Percentiles rank a stretch among this genome's conserved stretches.
Evolutionary conservation across 805 yeast genomes (phyloP).

Genomic region (Starmerella sirachaensis): DNA sequence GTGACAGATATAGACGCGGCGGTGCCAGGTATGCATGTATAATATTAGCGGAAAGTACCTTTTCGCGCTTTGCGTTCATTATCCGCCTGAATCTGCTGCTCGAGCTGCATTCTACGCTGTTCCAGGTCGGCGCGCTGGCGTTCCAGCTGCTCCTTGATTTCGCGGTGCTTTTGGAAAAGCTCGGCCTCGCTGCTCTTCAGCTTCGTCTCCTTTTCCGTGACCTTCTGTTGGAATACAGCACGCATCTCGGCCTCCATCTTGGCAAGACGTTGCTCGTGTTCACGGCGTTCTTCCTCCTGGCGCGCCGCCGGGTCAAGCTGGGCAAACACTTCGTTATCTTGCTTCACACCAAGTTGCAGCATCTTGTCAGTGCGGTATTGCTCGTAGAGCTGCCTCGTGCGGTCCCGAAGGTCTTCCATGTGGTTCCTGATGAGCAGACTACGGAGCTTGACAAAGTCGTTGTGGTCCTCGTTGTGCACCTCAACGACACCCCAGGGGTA

Average conservation of each 20-base stretch:
- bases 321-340: conserved; percentile 84
- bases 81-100: conserved; percentile 20
- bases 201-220: conserved; percentile 91
- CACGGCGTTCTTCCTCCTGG: conserved; percentile 84
- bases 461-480: conserved; percentile 86
- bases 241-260: conserved; percentile 96
- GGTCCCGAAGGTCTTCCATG: conserved; percentile 86
- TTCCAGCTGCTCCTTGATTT: conserved; percentile 87
- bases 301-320: conserved; percentile 87
- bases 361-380: conserved; percentile 79
- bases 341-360: conserved; percentile 70
- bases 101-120: conserved; percentile 71
- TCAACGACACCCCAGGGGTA: conserved; percentile 98
- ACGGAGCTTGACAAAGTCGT: conserved; percentile 81
- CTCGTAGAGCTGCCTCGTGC: conserved; percentile 75
- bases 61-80: conserved; percentile 12
- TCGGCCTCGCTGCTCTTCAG: conserved; percentile 95
- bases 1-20: no score
- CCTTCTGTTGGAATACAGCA: conserved; percentile 90
- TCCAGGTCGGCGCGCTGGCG: conserved; percentile 83
- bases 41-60: no score
- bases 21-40: no score
- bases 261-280: conserved; percentile 86
- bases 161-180: conserved; percentile 86
- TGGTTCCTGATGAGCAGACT: conserved; percentile 80